Evolutionary conservation across 2,329 filamentous ascomycete species (phyloP), one percentile per base, ranked within the genome.

Genomic region (Talaromyces sp.): DNA sequence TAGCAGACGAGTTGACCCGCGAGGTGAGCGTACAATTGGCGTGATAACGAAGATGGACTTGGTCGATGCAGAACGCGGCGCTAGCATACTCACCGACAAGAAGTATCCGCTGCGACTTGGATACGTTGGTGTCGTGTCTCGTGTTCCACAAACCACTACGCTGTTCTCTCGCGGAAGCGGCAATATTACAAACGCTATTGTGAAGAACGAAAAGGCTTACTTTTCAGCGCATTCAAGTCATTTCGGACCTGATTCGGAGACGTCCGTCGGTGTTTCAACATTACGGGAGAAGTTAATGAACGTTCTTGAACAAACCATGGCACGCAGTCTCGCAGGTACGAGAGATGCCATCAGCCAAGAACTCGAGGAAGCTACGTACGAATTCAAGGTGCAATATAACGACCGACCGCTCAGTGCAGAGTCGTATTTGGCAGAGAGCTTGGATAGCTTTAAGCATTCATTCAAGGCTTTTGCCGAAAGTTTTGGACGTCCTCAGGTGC

Each of bases 31-130:
- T 62, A 99, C 94, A 0, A 99, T 99, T 69, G 94, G 94, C 45
- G 94, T 99, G n/a, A 87, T 99, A 41, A 99, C 94, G 2, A 99
- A 99, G 77, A 97, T 99, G 93, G 94, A 99, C 68, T 81, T 99
- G 21, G 92, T 99, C 7, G 93, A 97, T 65, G 82, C 94, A 2
- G 78, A 80, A 7, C 85, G 93, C 59, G 94, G 92, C 31, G 82
- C 84, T 13, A 81, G 84, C 36, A 90, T 99, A 33, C 79, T 99
- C 19, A 86, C 81, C 25, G 93, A 99, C 71, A 88, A 86, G 69
- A 96, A 97, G 71, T 99, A 99, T 69, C 93, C 94, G 40, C 80
- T 99, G 31, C 84, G 94, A n/a, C 79, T 99, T 3, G 94, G 94
- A 3, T 99, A 99, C 67, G 93, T 99, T 3, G 94, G 94, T 52